Conservation (phyloP, 2,329 filamentous ascomycete genomes). For the Monosporascus cannonballus region DNA sequence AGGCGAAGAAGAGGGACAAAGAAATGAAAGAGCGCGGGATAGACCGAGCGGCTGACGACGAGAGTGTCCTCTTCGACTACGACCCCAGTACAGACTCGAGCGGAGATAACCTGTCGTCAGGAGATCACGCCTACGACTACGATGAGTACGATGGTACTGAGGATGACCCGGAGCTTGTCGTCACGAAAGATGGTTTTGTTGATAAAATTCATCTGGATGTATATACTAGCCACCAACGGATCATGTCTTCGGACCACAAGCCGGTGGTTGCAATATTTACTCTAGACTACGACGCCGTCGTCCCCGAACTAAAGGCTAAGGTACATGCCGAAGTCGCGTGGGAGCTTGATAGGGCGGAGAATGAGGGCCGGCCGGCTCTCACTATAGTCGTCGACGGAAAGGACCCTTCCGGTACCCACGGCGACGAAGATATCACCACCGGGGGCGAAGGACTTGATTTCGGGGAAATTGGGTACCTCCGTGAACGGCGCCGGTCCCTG, state of each 20-base stretch:
- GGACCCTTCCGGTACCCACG: constrained; percentile 26
- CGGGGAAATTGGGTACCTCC: constrained; percentile 65
- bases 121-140: constrained; percentile 48
- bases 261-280: constrained; percentile 79
- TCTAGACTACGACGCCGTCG: constrained; percentile 78
- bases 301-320: constrained; percentile 76
- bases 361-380: constrained; percentile 77
- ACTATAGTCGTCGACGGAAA: constrained; percentile 72
- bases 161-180: constrained; percentile 38
- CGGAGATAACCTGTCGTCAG: constrained; percentile 34
- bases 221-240: constrained; percentile 83
- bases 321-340: constrained; percentile 82
- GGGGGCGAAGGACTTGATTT: constrained; percentile 65
- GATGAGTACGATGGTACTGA: constrained; percentile 49
- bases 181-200: constrained; percentile 51
- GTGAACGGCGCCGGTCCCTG: constrained; percentile 58
- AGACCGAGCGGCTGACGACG: constrained; percentile 67
- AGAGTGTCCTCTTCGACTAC: constrained; percentile 84
- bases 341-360: constrained; percentile 85
- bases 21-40: constrained; percentile 80
- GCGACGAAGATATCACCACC: constrained; percentile 30
- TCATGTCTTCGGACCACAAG: constrained; percentile 93
- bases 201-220: constrained; percentile 53
- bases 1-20: constrained; percentile 66
- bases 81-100: constrained; percentile 69